A percentile compares a stretch with the other conserved stretches of the same genome.
Conservation (phyloP, 2,329 filamentous ascomycete genomes). For the Akanthomyces dipterigenus region DNA sequence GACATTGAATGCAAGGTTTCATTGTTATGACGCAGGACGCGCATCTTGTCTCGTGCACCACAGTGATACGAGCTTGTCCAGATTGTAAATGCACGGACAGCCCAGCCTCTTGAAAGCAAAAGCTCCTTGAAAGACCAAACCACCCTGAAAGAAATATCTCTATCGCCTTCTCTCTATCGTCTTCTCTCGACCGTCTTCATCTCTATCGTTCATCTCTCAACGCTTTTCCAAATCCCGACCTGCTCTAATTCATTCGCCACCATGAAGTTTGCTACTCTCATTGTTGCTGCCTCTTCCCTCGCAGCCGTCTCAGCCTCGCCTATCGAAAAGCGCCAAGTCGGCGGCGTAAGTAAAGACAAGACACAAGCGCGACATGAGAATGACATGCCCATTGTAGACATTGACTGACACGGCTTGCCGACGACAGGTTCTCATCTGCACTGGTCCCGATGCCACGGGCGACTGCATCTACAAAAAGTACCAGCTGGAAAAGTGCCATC, state of each 20-base stretch:
- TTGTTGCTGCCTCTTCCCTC: slow-evolving; percentile 14
- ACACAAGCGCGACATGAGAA: not conserved
- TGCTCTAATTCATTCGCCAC: not conserved
- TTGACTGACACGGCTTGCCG: not conserved
- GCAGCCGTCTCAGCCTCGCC: slow-evolving; percentile 21
- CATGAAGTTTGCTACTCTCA: slow-evolving; percentile 25
- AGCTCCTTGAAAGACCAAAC: not conserved
- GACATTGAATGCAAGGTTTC: not conserved
- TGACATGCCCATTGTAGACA: not conserved
- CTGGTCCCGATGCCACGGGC: slow-evolving; percentile 42
- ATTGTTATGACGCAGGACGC: not conserved
- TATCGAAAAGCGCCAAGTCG: slow-evolving; percentile 35
- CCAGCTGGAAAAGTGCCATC: slow-evolving; percentile 37
- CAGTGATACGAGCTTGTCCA: not conserved
- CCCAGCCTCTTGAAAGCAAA: not conserved
- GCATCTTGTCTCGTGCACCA: not conserved
- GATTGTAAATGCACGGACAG: not conserved
- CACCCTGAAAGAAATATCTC: not conserved
- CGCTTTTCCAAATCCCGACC: not conserved
- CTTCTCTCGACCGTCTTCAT: not conserved
- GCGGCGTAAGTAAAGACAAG: slow-evolving; percentile 36
- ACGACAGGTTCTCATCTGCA: slow-evolving; percentile 42
- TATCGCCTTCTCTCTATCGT: too few relatives aligned
- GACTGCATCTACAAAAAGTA: slow-evolving; percentile 38
- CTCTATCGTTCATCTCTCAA: not conserved